Conservation (phyloP, 2,329 filamentous ascomycete genomes). For the Coleophoma cylindrospora region DNA sequence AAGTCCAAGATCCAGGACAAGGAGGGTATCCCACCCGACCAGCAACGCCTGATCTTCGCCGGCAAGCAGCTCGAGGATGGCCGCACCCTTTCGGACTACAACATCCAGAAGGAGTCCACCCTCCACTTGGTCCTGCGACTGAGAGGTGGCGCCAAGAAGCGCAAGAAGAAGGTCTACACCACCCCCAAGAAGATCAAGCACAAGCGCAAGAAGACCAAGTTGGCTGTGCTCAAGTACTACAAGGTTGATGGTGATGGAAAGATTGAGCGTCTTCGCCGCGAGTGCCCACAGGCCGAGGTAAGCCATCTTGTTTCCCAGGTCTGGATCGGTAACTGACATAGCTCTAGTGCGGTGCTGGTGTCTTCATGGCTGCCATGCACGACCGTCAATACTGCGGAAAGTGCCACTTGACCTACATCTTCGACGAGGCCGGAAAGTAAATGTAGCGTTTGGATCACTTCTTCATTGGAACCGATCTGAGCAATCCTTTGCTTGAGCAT, state of each 20-base stretch:
- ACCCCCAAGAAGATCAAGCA: constrained; percentile 99
- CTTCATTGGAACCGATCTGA: background rate
- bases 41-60: constrained; percentile 99
- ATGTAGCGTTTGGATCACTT: constrained; percentile 54
- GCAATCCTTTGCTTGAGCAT: background rate
- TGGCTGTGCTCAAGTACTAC: constrained; percentile 99
- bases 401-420: constrained; percentile 70
- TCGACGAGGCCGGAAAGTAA: constrained; percentile 48
- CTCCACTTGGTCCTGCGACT: constrained; percentile 97
- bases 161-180: constrained; percentile 99
- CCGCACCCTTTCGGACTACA: constrained; percentile 98
- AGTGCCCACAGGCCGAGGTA: constrained; percentile 90
- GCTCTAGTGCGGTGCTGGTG: constrained; percentile 89
- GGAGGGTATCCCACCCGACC: constrained; percentile 98
- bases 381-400: constrained; percentile 77
- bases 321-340: constrained; percentile 27
- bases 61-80: constrained; percentile 99
- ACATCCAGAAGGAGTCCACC: constrained; percentile 99
- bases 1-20: constrained; percentile 99
- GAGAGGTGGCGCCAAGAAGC: constrained; percentile 98
- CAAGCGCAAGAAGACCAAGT: constrained; percentile 99
- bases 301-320: constrained; percentile 31
- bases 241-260: constrained; percentile 99
- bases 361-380: constrained; percentile 99
- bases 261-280: constrained; percentile 97